Evolutionary conservation across 1,284 basidiomycete genomes (phyloP).

Genomic region (Baeospora myosura): DNA sequence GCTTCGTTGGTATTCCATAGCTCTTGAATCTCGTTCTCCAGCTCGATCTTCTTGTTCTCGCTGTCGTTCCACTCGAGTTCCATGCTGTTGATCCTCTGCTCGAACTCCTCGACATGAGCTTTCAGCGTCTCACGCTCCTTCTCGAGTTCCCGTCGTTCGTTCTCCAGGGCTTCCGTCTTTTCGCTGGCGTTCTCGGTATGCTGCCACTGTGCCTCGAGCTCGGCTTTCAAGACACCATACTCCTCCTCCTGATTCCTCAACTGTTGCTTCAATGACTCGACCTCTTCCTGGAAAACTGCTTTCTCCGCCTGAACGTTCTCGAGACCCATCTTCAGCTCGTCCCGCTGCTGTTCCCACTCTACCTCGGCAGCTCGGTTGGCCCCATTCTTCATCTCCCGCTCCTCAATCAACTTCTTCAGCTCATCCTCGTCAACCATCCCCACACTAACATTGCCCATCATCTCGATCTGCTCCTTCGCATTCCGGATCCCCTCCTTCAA

Average conservation of each 20-base stretch:
- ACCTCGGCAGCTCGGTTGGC: slow-evolving; percentile 34
- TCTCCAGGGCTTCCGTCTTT: slow-evolving; percentile 33
- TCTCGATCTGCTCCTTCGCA: slow-evolving; percentile 52
- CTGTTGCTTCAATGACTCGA: slow-evolving; percentile 30
- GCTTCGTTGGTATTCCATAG: slow-evolving; percentile 40
- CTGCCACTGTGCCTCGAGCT: slow-evolving; percentile 57
- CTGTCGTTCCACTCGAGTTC: slow-evolving; percentile 49
- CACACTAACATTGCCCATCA: slow-evolving; percentile 39
- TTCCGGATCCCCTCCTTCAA: slow-evolving; percentile 43
- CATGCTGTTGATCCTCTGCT: slow-evolving; percentile 36
- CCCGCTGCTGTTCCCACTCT: slow-evolving; percentile 45
- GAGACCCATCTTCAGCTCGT: slow-evolving; percentile 30
- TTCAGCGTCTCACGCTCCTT: slow-evolving; percentile 33
- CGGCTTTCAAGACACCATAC: slow-evolving; percentile 39
- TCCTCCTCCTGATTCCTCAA: slow-evolving; percentile 41
- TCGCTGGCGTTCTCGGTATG: slow-evolving; percentile 44
- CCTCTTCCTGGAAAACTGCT: slow-evolving; percentile 29
- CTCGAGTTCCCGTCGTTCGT: slow-evolving; percentile 30
- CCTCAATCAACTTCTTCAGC: slow-evolving; percentile 29
- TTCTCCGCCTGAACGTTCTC: slow-evolving; percentile 34
- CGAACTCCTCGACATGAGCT: slow-evolving; percentile 33
- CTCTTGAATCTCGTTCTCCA: slow-evolving; percentile 48
- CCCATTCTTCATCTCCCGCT: slow-evolving; percentile 29
- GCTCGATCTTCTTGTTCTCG: slow-evolving; percentile 45
- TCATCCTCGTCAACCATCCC: slow-evolving; percentile 37